phyloP scores from a whole-genome alignment of 129 eudicot genomes.

The Saussurea involucrata region DNA sequence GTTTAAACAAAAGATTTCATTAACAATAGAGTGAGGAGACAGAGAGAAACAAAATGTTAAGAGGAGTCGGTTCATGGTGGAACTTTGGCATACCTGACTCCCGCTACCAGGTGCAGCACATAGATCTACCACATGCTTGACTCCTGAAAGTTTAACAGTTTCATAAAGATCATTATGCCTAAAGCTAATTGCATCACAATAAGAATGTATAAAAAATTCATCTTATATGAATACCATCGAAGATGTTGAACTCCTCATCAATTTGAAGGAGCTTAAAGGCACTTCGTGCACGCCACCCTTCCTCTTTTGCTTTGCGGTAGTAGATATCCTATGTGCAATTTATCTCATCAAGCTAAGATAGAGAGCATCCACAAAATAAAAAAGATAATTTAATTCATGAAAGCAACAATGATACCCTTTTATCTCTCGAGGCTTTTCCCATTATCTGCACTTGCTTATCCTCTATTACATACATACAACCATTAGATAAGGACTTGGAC shows the following conservation, averaged over 20 bases:
- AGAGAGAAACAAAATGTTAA: not conserved
- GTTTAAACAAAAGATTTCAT: not conserved
- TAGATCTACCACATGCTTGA: constrained; percentile 90
- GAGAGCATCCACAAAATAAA: not conserved
- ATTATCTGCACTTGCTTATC: constrained; percentile 26
- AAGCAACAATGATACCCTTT: constrained; percentile 48
- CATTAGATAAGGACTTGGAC: constrained; percentile 5
- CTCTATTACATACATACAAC: not conserved
- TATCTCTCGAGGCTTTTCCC: constrained; percentile 93
- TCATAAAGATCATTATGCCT: not conserved
- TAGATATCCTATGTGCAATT: constrained; percentile 64
- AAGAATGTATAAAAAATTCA: not conserved
- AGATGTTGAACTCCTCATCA: constrained; percentile 92
- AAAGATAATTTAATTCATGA: not conserved
- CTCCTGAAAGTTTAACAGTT: constrained; percentile 47
- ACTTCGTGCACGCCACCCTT: constrained; percentile 99
- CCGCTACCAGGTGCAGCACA: constrained; percentile 99
- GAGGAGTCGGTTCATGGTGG: not conserved
- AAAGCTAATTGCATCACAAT: not conserved
- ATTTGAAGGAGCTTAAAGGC: constrained; percentile 97
- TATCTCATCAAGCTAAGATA: not conserved
- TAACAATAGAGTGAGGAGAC: not conserved
- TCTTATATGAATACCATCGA: constrained; percentile 51
- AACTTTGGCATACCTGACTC: constrained; percentile 74
- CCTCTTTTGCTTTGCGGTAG: constrained; percentile 97